A percentile compares a stretch with the other conserved stretches of the same genome.
Evolutionary conservation across 1,139 yeast species (phyloP).

Genomic region (Suhomyces panamericanus): DNA sequence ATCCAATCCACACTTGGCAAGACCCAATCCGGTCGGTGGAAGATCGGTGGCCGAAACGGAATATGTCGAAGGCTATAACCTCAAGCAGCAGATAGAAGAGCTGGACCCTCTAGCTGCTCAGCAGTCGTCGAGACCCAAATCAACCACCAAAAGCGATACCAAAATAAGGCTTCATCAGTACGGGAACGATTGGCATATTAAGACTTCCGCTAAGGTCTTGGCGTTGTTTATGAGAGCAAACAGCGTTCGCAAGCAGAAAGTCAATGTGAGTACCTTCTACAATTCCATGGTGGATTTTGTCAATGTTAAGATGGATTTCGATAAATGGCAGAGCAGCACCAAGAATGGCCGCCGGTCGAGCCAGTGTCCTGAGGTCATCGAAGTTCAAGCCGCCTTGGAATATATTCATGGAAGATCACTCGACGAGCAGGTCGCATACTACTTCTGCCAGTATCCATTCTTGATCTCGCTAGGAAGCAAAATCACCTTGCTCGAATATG

Average conservation of each 20-base stretch:
- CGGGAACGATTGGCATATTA: slow-evolving; percentile 79
- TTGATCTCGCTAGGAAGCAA: slow-evolving; percentile 80
- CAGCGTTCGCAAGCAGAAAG: slow-evolving; percentile 30
- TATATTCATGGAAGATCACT: slow-evolving; percentile 43
- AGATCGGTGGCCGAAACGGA: slow-evolving; percentile 12
- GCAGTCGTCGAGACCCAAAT: slow-evolving; percentile 17
- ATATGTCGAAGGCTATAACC: slow-evolving; percentile 18
- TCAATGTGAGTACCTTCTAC: slow-evolving; percentile 63
- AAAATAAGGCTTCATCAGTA: slow-evolving; percentile 63
- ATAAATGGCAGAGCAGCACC: slow-evolving; percentile 64
- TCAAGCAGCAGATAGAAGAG: slow-evolving; percentile 20
- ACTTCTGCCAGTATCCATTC: slow-evolving; percentile 84
- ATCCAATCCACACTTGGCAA: slow-evolving; percentile 31
- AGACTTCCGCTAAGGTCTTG: slow-evolving; percentile 62
- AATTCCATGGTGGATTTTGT: slow-evolving; percentile 81
- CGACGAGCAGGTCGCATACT: slow-evolving; percentile 36
- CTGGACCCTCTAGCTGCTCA: slow-evolving; percentile 9
- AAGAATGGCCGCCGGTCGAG: slow-evolving; percentile 8
- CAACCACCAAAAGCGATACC: slow-evolving; percentile 28
- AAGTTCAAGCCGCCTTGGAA: slow-evolving; percentile 43
- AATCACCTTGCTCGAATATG: slow-evolving; percentile 76
- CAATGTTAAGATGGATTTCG: slow-evolving; percentile 76
- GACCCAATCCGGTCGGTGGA: slow-evolving; percentile 8
- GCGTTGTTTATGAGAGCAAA: slow-evolving; percentile 59
- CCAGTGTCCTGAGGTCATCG: slow-evolving; percentile 21